Evolutionary conservation across 768 basidiomycete genomes (phyloP).

Genomic region (Tubosaeta brunneosetosa): DNA sequence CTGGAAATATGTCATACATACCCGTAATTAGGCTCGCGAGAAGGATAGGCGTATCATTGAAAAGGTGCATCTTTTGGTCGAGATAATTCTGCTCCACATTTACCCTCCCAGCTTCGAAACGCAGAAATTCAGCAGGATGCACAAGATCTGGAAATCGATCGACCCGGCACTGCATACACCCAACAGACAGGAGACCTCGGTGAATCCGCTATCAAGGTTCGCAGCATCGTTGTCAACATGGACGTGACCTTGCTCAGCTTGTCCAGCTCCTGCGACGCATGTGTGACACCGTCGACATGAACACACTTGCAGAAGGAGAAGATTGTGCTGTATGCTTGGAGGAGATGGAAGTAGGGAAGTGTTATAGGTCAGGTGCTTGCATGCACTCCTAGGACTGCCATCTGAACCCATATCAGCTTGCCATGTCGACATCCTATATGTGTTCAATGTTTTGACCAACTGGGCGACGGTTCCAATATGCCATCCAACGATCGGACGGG

Average conservation of each 20-base stretch:
- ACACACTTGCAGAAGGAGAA: constrained; percentile 18
- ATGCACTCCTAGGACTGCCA: neutral
- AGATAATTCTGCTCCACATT: neutral
- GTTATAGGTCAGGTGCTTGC: constrained; percentile 15
- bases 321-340: constrained; percentile 20
- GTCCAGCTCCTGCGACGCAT: constrained; percentile 13
- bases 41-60: constrained; percentile 14
- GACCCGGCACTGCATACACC: neutral
- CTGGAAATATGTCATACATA: neutral
- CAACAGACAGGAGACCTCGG: constrained; percentile 5
- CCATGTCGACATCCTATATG: constrained; percentile 17
- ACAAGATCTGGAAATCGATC: constrained; percentile 8
- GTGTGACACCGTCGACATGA: constrained; percentile 18
- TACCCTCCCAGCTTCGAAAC: constrained; percentile 12
- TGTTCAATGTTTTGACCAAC: constrained; percentile 8
- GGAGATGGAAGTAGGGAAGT: constrained; percentile 12
- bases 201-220: constrained; percentile 9
- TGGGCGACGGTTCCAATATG: neutral
- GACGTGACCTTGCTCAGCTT: neutral
- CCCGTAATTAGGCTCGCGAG: constrained; percentile 7
- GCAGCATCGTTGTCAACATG: neutral
- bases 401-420: constrained; percentile 7
- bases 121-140: constrained; percentile 14
- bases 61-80: constrained; percentile 3
- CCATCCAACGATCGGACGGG: neutral